Evolutionary conservation across 805 yeast genomes (phyloP).

Genomic region (Schizosaccharomyces cryophilus): DNA sequence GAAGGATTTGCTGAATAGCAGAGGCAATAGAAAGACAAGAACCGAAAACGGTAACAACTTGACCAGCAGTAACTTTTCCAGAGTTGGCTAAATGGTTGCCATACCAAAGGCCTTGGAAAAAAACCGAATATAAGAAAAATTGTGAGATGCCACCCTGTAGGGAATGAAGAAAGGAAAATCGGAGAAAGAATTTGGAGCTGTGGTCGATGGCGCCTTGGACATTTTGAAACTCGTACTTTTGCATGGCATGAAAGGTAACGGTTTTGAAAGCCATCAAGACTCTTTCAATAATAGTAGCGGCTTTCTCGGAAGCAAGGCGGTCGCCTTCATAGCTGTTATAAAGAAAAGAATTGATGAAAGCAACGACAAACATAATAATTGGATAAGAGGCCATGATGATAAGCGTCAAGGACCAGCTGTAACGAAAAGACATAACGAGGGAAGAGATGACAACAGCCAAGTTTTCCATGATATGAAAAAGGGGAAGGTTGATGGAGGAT

Average conservation of each 20-base stretch:
- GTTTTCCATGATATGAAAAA: neutral
- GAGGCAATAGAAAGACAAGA: conserved; percentile 55
- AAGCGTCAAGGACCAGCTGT: conserved; percentile 68
- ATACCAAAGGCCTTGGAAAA: conserved; percentile 82
- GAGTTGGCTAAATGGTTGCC: conserved; percentile 43
- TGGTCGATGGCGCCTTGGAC: conserved; percentile 17
- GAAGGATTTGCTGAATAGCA: conserved; percentile 28
- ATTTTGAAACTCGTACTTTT: conserved; percentile 24
- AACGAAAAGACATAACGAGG: conserved; percentile 39
- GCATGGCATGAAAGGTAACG: conserved; percentile 37
- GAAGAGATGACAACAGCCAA: conserved; percentile 10
- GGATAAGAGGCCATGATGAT: conserved; percentile 59
- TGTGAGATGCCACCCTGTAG: conserved; percentile 7
- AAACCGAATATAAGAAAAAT: conserved; percentile 11
- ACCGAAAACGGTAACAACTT: conserved; percentile 60
- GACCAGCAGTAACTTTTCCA: conserved; percentile 28
- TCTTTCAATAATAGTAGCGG: conserved; percentile 49
- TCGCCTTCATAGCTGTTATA: conserved; percentile 28
- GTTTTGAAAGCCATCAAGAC: conserved; percentile 32
- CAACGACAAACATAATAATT: conserved; percentile 26
- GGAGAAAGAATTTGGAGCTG: conserved; percentile 12
- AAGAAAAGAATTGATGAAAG: conserved; percentile 26
- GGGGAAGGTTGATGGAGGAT: neutral
- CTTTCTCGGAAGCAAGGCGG: conserved; percentile 28
- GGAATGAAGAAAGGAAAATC: conserved; percentile 16